Evolutionary conservation across 768 basidiomycete species (phyloP), one percentile per base, ranked within the genome.

Genomic region (Pleurotus giganteus): DNA sequence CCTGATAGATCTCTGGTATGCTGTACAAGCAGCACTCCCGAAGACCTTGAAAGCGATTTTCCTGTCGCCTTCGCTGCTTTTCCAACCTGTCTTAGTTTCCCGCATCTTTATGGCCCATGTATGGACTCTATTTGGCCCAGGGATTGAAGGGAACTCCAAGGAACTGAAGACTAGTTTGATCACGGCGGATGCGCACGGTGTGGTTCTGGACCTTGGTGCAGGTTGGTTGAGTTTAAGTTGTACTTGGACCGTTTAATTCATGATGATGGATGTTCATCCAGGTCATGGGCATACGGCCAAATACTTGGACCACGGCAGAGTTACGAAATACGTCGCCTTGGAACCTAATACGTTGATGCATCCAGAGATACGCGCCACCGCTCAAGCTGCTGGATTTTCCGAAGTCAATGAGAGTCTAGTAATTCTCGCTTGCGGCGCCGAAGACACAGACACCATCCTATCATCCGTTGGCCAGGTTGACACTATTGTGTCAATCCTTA

Each of bases 321-420:
- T 90, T 17, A 77, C 80, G 1, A 81, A 74, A 63, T 90, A 91
- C 59, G 71, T 90, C 45, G 89, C 88, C 1, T 65, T 91, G 4
- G 89, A 91, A 61, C 89, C 89, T 4, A 91, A 89, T 60, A 52
- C 58, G 4, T 66, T 71, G 52, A 88, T 89, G 87, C 86, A 90
- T 62, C 54, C 69, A 4, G 63, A 72, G 15, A 78, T 91, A 32
- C 77, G 82, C 23, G 64, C 61, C 1, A 63, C 65, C 3, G 88
- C 87, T 3, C 64, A 69, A 24, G 63, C 66, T 2, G 77, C 72
- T 4, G 86, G 87, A 1, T 87, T 76, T 63, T 68, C 53, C 8
- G 84, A 86, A 59, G 67, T 67, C 13, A 72, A 76, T 13, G 82
- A 82, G 2, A 74, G 78, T 0, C 70, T 89, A 1, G 37, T 82